phyloP scores from a whole-genome alignment of 805 yeast genomes.

The Yarrowia sp. region DNA sequence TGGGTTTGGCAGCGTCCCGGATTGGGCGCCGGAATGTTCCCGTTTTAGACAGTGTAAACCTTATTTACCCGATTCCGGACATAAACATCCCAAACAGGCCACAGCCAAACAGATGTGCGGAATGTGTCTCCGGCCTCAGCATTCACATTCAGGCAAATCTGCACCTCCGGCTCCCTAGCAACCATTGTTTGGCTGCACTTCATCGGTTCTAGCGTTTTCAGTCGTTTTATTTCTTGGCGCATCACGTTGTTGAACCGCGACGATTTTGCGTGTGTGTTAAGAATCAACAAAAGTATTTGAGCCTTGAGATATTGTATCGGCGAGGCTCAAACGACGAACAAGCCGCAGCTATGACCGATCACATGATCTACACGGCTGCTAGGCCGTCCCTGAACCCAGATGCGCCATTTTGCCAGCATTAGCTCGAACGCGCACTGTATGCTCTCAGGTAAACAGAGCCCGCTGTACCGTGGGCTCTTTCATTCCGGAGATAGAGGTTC shows the following conservation, averaged over 20 bases:
- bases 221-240: too few relatives aligned
- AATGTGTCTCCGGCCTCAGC: neutral
- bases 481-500: neutral
- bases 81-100: constrained; percentile 20
- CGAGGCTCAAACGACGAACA: too few relatives aligned
- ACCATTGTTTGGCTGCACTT: too few relatives aligned
- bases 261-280: too few relatives aligned
- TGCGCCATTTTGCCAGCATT: neutral
- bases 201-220: too few relatives aligned
- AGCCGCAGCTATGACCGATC: too few relatives aligned
- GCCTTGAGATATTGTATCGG: too few relatives aligned
- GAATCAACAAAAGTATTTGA: too few relatives aligned
- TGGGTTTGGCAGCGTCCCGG: neutral
- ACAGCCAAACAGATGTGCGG: neutral
- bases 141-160: neutral
- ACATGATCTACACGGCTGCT: neutral
- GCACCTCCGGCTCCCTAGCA: neutral
- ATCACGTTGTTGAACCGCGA: too few relatives aligned
- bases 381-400: neutral
- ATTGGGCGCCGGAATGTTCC: neutral
- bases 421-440: neutral
- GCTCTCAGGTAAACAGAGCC: neutral
- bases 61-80: neutral
- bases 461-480: neutral
- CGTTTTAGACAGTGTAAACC: neutral